Evolutionary conservation across 345 rosid genomes (phyloP).

Genomic region (Gossypium mustelinum): DNA sequence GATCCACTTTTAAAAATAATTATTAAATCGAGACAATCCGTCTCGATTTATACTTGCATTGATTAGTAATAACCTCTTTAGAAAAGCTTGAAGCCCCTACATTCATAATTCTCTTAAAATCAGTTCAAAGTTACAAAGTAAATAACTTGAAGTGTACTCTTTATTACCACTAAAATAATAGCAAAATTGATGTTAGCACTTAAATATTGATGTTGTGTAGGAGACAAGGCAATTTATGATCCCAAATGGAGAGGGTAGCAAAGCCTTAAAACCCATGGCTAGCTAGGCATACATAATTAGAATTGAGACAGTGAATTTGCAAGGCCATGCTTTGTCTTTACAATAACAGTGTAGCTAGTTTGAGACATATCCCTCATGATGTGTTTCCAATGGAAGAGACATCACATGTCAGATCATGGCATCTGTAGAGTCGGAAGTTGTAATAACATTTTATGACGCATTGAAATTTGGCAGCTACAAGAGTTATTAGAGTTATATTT

Average conservation of each 20-base stretch:
- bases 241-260: not conserved
- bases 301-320: not conserved
- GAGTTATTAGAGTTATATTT: too few relatives aligned
- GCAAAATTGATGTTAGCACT: not conserved
- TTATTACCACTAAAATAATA: not conserved
- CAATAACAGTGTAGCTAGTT: not conserved
- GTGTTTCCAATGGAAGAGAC: conserved; percentile 9
- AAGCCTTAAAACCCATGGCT: not conserved
- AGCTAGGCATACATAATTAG: not conserved
- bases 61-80: not conserved
- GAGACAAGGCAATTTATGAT: conserved; percentile 3
- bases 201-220: not conserved
- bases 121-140: not conserved
- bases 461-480: too few relatives aligned
- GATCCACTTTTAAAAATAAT: too few relatives aligned
- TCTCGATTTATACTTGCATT: too few relatives aligned
- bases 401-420: not conserved
- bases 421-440: too few relatives aligned
- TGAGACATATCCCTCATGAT: not conserved
- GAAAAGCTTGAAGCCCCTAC: not conserved
- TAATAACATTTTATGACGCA: too few relatives aligned
- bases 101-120: not conserved
- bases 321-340: not conserved
- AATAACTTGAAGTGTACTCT: not conserved
- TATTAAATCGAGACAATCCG: too few relatives aligned